Evolutionary conservation across 2,329 filamentous ascomycete species (phyloP).

Genomic region (Colletotrichum eleusines): DNA sequence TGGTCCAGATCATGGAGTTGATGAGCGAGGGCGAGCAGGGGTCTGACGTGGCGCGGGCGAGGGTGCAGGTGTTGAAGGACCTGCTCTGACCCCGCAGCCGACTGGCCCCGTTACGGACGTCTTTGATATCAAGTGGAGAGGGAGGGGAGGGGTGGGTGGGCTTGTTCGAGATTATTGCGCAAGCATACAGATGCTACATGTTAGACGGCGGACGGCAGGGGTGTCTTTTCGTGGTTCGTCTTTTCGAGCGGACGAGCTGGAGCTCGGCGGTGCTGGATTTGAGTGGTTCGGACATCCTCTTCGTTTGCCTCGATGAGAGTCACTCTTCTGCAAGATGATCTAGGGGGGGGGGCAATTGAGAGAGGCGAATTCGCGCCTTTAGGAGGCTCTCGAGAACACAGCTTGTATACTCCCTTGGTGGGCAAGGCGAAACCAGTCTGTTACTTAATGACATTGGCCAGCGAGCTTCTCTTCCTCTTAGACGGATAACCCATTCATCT

Average conservation of each 20-base stretch:
- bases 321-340: neutral
- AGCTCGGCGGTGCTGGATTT: neutral
- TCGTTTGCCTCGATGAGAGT: neutral
- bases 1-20: conserved; percentile 73
- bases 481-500: no score
- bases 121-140: neutral
- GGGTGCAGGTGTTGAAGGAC: conserved; percentile 69
- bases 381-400: no score
- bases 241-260: neutral
- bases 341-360: neutral
- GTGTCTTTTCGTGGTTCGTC: no score
- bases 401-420: no score
- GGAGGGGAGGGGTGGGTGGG: no score
- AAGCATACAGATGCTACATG: neutral
- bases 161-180: neutral
- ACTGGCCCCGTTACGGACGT: neutral
- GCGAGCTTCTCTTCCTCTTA: neutral
- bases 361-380: neutral
- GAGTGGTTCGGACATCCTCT: neutral
- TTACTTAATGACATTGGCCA: conserved; percentile 28
- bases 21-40: conserved; percentile 68
- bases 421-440: conserved; percentile 4
- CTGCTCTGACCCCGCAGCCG: conserved; percentile 53
- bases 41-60: conserved; percentile 69
- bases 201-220: neutral